Evolutionary conservation across 441 rosid species (phyloP), one percentile per base, ranked within the genome.

Genomic region (Geranium incanum): DNA sequence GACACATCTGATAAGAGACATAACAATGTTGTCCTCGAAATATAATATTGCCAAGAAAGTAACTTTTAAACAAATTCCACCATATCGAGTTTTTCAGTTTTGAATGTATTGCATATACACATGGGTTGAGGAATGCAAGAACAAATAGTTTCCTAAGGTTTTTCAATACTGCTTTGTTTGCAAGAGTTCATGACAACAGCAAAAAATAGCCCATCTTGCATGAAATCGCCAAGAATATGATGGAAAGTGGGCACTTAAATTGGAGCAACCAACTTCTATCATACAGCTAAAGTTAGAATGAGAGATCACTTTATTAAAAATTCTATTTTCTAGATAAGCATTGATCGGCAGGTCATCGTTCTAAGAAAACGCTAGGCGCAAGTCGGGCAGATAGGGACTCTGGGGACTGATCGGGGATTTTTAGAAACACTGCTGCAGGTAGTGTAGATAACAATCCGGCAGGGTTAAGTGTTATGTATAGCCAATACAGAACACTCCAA

Each of bases 1-100:
- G 75, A 71, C 70, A 72, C 36, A 2, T 23, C 16, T 66, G 66
- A 66, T 59, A 33, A 77, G 67, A 60, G 0, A 66, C 1, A 18
- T 3, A 39, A 75, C 37, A 52, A 57, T 39, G 59, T 1, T 36
- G 65, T 21, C 52, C 62, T 3, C 33, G 33, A 28, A 28, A 36
- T 43, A 19, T 7, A 67, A 23, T 63, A 9, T 23, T 16, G 15
- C 57, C 62, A 48, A 19, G 64, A 33, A 78, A 74, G 70, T 36
- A 23, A 12, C 68, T 43, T 48, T 13, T 15, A 16, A n/a, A 43
- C 21, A 16, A 45, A n/a, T 45, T 45, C 52, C 9, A 45, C 52
- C 52, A 41, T 45, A 11, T 2, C 9, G 52, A 45, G 13, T 11
- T 41, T 41, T 41, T 6, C 48, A 41, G 48, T 41, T 41, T 7